Evolutionary conservation across 805 yeast genomes (phyloP).

Genomic region (Metschnikowia dekortorum): DNA sequence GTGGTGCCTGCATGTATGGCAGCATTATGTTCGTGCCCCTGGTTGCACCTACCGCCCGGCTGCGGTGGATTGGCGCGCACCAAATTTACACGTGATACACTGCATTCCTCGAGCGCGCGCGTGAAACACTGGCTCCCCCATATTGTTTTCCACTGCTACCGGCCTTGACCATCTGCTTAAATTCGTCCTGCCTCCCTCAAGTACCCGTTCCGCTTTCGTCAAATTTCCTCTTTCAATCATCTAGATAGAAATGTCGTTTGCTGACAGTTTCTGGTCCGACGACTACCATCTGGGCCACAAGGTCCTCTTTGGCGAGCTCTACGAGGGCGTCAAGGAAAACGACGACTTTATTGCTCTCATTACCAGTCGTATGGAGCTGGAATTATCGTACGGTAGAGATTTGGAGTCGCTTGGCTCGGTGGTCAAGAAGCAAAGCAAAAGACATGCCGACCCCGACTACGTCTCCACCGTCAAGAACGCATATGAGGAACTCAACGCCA

Average conservation of each 20-base stretch:
- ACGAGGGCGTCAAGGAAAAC: slow-evolving; percentile 66
- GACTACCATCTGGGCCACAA: slow-evolving; percentile 56
- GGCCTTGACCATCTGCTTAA: no score
- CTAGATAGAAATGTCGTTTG: slow-evolving; percentile 44
- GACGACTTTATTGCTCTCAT: slow-evolving; percentile 63
- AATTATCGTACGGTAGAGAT: slow-evolving; percentile 57
- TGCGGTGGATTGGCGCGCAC: background rate
- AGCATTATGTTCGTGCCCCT: no score
- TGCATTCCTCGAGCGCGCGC: background rate
- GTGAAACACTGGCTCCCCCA: background rate
- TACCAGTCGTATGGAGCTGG: slow-evolving; percentile 68
- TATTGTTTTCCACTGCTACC: no score
- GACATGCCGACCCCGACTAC: slow-evolving; percentile 46
- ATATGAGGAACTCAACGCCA: slow-evolving; percentile 50
- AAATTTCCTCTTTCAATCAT: no score
- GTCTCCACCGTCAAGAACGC: slow-evolving; percentile 64
- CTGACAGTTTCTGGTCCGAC: slow-evolving; percentile 73
- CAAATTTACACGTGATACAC: slow-evolving; percentile 1
- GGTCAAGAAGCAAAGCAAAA: slow-evolving; percentile 38
- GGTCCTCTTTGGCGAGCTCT: slow-evolving; percentile 47
- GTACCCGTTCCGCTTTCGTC: background rate
- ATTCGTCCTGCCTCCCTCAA: background rate
- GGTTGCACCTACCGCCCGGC: background rate
- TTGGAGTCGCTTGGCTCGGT: slow-evolving; percentile 42
- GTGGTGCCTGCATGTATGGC: background rate